Evolutionary conservation across 164 flowering plant genomes (phyloP).

Genomic region (Litsea cubeba): DNA sequence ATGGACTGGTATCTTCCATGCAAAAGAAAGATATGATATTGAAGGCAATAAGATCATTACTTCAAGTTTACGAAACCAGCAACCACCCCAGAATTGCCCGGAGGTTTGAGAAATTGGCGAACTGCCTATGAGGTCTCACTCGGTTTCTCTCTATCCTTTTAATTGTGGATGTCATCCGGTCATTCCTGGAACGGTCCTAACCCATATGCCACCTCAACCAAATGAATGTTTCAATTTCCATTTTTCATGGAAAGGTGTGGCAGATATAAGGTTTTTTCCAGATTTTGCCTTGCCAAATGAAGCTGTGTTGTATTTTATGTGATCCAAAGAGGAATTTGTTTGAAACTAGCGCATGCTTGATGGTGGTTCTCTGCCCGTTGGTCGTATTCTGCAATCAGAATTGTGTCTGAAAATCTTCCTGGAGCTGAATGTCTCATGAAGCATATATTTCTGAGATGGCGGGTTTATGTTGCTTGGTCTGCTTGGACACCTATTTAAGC

Average conservation of each 20-base stretch:
- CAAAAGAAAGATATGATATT: conserved; percentile 55
- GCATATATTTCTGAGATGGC: too few relatives aligned
- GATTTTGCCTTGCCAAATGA: background rate
- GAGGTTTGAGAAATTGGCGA: conserved; percentile 45
- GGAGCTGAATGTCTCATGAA: background rate
- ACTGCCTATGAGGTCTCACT: conserved; percentile 15
- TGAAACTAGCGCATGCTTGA: background rate
- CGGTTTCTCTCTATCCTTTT: background rate
- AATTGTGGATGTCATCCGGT: background rate
- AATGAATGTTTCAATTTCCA: background rate
- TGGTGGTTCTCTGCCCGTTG: background rate
- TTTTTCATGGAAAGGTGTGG: background rate
- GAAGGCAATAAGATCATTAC: conserved; percentile 48
- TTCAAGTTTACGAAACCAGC: conserved; percentile 38
- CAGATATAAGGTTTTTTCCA: background rate
- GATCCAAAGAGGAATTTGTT: background rate
- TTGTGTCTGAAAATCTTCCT: background rate
- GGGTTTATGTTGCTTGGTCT: background rate
- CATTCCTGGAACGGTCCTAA: background rate
- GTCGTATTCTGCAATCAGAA: background rate
- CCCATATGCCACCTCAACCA: background rate
- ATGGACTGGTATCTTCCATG: conserved; percentile 10
- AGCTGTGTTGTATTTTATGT: background rate
- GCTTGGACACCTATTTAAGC: background rate
- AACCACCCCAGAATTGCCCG: conserved; percentile 31